These are phyloP conservation scores for Chlorella sp. DNA, from an alignment of 139 green algal species.

Conservation along the genomic window DNA sequence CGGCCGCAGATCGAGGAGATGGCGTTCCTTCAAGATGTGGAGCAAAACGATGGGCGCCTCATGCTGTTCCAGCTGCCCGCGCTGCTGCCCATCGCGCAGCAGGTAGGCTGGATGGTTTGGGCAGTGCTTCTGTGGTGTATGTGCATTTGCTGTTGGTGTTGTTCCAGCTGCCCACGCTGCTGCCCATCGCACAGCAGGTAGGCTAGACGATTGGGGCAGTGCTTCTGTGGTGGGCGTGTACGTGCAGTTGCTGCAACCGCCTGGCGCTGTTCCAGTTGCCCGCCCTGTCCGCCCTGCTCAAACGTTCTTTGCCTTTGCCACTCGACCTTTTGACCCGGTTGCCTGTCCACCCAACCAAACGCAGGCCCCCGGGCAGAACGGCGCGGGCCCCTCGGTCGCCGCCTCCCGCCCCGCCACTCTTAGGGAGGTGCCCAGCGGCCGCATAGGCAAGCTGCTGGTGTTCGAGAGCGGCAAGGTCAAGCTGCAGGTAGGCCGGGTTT, in stretches of 20 bases:
- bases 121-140: no score
- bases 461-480: conserved; percentile 75
- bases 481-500: conserved; percentile 54
- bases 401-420: conserved; percentile 13
- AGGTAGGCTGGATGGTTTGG: no score
- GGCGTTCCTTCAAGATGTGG: conserved; percentile 28
- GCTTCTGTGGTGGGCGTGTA: no score
- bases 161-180: conserved; percentile 62
- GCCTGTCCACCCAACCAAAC: neutral
- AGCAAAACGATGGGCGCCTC: conserved; percentile 45
- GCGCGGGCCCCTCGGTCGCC: neutral
- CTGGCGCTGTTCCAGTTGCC: conserved; percentile 75
- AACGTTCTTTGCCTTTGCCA: no score
- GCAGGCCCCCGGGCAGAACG: neutral
- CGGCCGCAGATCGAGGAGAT: conserved; percentile 49
- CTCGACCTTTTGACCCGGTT: no score
- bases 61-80: conserved; percentile 70
- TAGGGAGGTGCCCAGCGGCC: conserved; percentile 3
- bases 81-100: conserved; percentile 47
- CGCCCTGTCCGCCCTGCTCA: no score
- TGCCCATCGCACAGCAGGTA: conserved; percentile 48
- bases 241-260: no score
- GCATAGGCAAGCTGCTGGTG: conserved; percentile 44
- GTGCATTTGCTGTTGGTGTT: no score
- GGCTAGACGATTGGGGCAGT: no score